phyloP scores from a whole-genome alignment of 2,329 filamentous ascomycete species.

The Cladosporium oxysporum region DNA sequence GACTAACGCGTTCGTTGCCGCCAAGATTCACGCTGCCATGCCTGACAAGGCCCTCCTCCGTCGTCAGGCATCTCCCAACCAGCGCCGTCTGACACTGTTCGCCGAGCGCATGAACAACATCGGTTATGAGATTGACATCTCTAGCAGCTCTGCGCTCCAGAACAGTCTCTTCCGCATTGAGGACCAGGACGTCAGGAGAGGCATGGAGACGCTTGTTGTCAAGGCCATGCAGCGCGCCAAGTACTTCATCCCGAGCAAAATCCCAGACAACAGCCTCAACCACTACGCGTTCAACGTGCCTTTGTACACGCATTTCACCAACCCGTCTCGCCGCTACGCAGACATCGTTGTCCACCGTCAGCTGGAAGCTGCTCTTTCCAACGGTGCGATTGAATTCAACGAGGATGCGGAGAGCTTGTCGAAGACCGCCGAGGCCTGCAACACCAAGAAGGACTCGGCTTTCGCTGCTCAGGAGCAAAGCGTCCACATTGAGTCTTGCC shows the following conservation, averaged over 20 bases:
- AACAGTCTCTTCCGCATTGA: conserved; percentile 94
- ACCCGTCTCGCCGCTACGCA: conserved; percentile 89
- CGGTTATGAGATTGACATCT: conserved; percentile 84
- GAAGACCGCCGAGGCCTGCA: conserved; percentile 94
- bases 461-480: conserved; percentile 98
- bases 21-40: conserved; percentile 74
- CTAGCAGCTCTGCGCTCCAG: conserved; percentile 86
- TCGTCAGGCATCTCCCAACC: conserved; percentile 80
- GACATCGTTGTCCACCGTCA: conserved; percentile 96
- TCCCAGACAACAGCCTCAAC: conserved; percentile 72
- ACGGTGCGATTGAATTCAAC: conserved; percentile 77
- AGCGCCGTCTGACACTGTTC: conserved; percentile 85
- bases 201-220: conserved; percentile 92
- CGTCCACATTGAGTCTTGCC: conserved; percentile 96
- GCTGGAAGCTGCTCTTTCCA: conserved; percentile 80
- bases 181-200: conserved; percentile 86
- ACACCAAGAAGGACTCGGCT: conserved; percentile 98
- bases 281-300: conserved; percentile 94
- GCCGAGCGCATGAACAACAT: conserved; percentile 90
- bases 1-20: conserved; percentile 84
- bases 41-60: conserved; percentile 93
- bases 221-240: conserved; percentile 97
- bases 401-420: conserved; percentile 86
- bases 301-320: conserved; percentile 96
- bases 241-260: conserved; percentile 85